A percentile compares a stretch with the other conserved stretches of the same genome.
Conservation (phyloP, 2,329 filamentous ascomycete genomes). For the Exserohilum turcica region DNA sequence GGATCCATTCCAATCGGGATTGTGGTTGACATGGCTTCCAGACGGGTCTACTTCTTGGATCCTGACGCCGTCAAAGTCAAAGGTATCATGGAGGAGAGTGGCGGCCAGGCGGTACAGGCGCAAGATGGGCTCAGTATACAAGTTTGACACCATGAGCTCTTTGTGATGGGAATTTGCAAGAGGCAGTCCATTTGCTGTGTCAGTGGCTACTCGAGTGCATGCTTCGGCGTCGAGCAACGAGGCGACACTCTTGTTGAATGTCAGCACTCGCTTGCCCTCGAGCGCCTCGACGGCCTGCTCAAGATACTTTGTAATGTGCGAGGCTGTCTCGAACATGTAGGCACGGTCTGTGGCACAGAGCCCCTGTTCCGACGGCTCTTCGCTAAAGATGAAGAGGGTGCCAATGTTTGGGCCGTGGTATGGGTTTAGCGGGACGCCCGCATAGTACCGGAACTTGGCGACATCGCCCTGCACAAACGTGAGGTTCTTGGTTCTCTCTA, state of each 20-base stretch:
- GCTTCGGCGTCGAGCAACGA: conserved; percentile 4
- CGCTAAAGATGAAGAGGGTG: conserved; percentile 8
- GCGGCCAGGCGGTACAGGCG: conserved; percentile 8
- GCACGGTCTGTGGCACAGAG: conserved; percentile 3
- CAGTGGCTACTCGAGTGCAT: background rate
- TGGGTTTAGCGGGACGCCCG: conserved; percentile 11
- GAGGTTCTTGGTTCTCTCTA: conserved; percentile 10
- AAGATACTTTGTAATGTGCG: conserved; percentile 10
- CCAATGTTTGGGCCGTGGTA: conserved; percentile 13
- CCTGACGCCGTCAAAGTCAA: conserved; percentile 11
- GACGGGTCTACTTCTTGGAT: conserved; percentile 8
- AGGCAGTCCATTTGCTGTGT: background rate
- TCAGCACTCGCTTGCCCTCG: conserved; percentile 7
- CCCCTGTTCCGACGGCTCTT: conserved; percentile 1
- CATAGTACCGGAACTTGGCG: conserved; percentile 12
- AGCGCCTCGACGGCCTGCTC: conserved; percentile 12
- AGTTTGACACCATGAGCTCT: conserved; percentile 6
- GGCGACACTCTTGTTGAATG: conserved; percentile 9
- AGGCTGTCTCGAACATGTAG: conserved; percentile 5
- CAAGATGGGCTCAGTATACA: conserved; percentile 3
- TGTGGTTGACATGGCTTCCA: conserved; percentile 3
- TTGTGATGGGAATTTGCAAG: background rate
- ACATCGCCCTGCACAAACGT: conserved; percentile 10
- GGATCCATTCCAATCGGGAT: conserved; percentile 12
- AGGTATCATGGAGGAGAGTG: conserved; percentile 7